Evolutionary conservation across 2,329 filamentous ascomycete species (phyloP).

Genomic region (Colletotrichum sp.): DNA sequence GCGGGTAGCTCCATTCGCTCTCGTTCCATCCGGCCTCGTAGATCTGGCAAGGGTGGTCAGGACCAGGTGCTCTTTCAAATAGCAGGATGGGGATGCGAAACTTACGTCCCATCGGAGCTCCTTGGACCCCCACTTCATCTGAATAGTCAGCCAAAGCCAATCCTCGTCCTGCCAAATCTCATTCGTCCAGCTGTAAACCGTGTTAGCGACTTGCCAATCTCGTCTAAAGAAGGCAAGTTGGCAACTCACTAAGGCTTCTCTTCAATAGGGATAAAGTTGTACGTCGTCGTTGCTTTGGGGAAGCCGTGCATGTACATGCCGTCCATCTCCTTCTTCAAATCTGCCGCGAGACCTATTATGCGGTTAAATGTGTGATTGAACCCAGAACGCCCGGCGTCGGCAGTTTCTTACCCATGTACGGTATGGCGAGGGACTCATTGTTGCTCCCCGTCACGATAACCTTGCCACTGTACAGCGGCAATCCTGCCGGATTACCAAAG

Average conservation of each 20-base stretch:
- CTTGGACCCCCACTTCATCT: slow-evolving; percentile 22
- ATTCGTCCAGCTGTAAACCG: slow-evolving; percentile 18
- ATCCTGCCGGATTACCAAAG: slow-evolving; percentile 27
- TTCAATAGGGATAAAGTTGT: rapidly evolving
- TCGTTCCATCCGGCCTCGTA: slow-evolving; percentile 44
- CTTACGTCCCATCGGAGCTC: slow-evolving; percentile 24
- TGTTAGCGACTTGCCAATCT: background rate
- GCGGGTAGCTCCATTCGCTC: slow-evolving; percentile 46
- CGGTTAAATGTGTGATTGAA: background rate
- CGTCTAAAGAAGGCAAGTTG: background rate
- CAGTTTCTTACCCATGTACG: slow-evolving; percentile 30
- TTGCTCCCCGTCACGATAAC: slow-evolving; percentile 32
- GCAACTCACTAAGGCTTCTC: background rate
- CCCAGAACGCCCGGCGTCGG: rapidly evolving
- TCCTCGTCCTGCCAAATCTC: slow-evolving; percentile 23
- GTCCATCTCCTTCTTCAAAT: slow-evolving; percentile 24
- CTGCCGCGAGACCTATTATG: slow-evolving; percentile 23
- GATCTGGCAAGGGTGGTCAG: slow-evolving; percentile 27
- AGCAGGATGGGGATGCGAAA: slow-evolving; percentile 27
- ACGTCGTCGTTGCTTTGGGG: background rate
- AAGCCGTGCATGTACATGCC: slow-evolving; percentile 21
- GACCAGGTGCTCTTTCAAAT: slow-evolving; percentile 32
- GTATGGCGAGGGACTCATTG: slow-evolving; percentile 35
- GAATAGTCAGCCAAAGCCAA: slow-evolving; percentile 19
- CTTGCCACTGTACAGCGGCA: slow-evolving; percentile 39